Percentiles rank a stretch among this genome's conserved stretches.
Evolutionary conservation across 2,329 filamentous ascomycete species (phyloP).

Genomic region (Sporothrix mexicana): DNA sequence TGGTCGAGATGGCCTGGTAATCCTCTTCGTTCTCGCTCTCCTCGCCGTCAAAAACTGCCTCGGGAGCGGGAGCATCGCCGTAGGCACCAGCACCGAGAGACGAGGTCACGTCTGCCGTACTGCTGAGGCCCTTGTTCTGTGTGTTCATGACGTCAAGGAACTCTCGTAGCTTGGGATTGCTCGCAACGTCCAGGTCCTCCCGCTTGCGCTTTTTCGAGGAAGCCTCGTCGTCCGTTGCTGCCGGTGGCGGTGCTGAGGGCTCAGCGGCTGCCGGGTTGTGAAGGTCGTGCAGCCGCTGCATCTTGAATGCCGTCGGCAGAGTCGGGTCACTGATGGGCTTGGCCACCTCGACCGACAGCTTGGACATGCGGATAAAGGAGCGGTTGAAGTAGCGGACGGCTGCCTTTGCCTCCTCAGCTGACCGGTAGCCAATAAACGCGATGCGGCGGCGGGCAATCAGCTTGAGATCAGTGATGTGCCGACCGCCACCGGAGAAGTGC

Average conservation of each 20-base stretch:
- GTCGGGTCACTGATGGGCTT: slow-evolving; percentile 63
- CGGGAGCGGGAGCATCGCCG: background rate
- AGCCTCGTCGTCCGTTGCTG: slow-evolving; percentile 43
- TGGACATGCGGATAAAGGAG: slow-evolving; percentile 94
- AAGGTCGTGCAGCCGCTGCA: slow-evolving; percentile 32
- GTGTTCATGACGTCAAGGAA: slow-evolving; percentile 83
- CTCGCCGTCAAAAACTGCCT: slow-evolving; percentile 44
- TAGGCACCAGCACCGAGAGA: slow-evolving; percentile 24
- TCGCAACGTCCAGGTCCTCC: slow-evolving; percentile 56
- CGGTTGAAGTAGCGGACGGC: slow-evolving; percentile 96
- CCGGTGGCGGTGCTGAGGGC: background rate
- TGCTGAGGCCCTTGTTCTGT: slow-evolving; percentile 46
- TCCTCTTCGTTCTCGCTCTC: slow-evolving; percentile 78
- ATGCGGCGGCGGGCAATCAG: slow-evolving; percentile 88
- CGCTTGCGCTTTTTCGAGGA: slow-evolving; percentile 71
- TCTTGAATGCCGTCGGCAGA: slow-evolving; percentile 41
- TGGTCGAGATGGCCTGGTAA: slow-evolving; percentile 69
- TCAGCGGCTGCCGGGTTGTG: slow-evolving; percentile 12
- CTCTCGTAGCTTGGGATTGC: slow-evolving; percentile 83
- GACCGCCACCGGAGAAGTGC: slow-evolving; percentile 78
- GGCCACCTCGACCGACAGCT: slow-evolving; percentile 86
- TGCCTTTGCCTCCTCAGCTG: slow-evolving; percentile 75
- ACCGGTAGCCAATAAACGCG: slow-evolving; percentile 94
- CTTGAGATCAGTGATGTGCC: slow-evolving; percentile 87
- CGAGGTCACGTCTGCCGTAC: slow-evolving; percentile 35